Evolutionary conservation across 2,329 filamentous ascomycete species (phyloP).

Genomic region (Dactylellina sp.): DNA sequence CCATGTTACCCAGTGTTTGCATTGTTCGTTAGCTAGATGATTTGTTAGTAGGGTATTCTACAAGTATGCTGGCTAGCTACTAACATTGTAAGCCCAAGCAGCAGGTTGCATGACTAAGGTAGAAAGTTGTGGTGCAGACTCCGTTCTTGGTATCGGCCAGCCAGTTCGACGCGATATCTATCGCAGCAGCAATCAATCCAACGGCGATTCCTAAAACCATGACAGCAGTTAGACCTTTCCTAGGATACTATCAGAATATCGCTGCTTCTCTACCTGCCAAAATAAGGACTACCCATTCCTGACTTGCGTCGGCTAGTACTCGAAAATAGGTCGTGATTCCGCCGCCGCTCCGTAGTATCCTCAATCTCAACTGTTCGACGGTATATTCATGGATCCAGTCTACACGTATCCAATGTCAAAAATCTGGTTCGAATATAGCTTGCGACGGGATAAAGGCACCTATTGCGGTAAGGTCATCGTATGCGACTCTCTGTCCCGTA

Average conservation of each 20-base stretch:
- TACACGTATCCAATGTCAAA: conserved; percentile 31
- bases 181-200: conserved; percentile 84
- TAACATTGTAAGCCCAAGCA: conserved; percentile 85
- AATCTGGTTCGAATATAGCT: conserved; percentile 6
- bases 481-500: conserved; percentile 87
- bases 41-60: conserved; percentile 18
- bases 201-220: conserved; percentile 68
- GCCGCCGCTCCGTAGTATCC: conserved; percentile 76
- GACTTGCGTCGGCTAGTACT: conserved; percentile 82
- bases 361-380: conserved; percentile 88
- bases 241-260: not conserved
- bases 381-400: conserved; percentile 99
- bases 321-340: conserved; percentile 79
- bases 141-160: conserved; percentile 91
- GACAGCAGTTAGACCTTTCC: conserved; percentile 3
- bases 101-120: conserved; percentile 90
- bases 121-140: conserved; percentile 85
- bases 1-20: conserved; percentile 89
- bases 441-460: conserved; percentile 27
- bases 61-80: conserved; percentile 39
- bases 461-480: conserved; percentile 96
- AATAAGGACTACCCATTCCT: conserved; percentile 91
- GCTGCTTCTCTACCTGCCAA: conserved; percentile 75
- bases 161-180: conserved; percentile 93
- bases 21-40: conserved; percentile 75